These are phyloP conservation scores for Globisporangium apiculatum DNA, from an alignment of 352 stramenopile species.

Conservation along the genomic window DNA sequence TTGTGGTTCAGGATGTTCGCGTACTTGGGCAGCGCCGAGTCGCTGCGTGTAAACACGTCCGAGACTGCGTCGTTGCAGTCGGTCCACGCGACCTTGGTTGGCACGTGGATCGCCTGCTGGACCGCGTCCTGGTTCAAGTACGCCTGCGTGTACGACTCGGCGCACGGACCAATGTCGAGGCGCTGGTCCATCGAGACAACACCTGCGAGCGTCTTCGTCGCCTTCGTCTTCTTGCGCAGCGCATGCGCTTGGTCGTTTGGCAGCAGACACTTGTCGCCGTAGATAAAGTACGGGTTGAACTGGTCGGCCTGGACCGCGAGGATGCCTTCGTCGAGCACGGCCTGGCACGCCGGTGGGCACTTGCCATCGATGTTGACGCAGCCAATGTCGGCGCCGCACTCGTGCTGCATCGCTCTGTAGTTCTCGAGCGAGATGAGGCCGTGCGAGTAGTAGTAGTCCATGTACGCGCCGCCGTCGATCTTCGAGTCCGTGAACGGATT, in stretches of 20 bases:
- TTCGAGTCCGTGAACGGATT: slow-evolving; percentile 64
- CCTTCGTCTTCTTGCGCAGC: slow-evolving; percentile 28
- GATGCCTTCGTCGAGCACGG: slow-evolving; percentile 45
- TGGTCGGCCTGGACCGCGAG: slow-evolving; percentile 29
- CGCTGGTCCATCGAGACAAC: slow-evolving; percentile 18
- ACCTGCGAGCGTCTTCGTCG: slow-evolving; percentile 13
- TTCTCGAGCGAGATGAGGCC: slow-evolving; percentile 74
- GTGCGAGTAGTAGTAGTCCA: slow-evolving; percentile 86
- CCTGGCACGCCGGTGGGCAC: slow-evolving; percentile 36
- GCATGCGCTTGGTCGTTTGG: slow-evolving; percentile 43
- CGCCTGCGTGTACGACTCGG: slow-evolving; percentile 54
- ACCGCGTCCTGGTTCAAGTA: slow-evolving; percentile 56
- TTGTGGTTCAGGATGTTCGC: slow-evolving; percentile 43
- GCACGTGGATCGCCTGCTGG: slow-evolving; percentile 55
- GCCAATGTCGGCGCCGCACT: slow-evolving; percentile 47
- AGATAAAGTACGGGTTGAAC: slow-evolving; percentile 79
- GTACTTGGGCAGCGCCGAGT: slow-evolving; percentile 60
- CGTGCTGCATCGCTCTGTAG: slow-evolving; percentile 53
- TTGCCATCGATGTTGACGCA: slow-evolving; percentile 48
- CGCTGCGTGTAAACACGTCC: slow-evolving; percentile 46
- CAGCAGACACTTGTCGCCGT: slow-evolving; percentile 72
- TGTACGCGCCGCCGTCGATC: slow-evolving; percentile 61
- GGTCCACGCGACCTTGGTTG: slow-evolving; percentile 40
- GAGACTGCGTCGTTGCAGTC: slow-evolving; percentile 59
- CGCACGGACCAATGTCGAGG: slow-evolving; percentile 55